phyloP scores from a whole-genome alignment of 768 basidiomycete genomes.

The Thelephora ganbajun region DNA sequence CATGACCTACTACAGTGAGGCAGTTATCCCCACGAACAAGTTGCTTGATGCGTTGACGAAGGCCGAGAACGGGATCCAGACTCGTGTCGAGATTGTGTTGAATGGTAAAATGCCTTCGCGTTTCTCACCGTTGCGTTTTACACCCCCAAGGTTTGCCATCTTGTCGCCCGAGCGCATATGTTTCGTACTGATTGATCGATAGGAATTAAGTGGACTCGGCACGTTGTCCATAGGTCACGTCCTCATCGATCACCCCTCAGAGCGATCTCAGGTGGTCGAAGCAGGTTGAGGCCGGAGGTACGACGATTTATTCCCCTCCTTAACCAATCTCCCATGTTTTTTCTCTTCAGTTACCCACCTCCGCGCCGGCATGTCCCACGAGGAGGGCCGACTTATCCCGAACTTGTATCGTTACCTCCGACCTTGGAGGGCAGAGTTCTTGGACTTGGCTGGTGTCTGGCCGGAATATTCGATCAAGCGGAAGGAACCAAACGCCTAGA shows the following conservation, averaged over 20 bases:
- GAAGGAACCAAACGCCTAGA: slow-evolving; percentile 98
- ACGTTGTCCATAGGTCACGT: slow-evolving; percentile 99
- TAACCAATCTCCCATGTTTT: not conserved
- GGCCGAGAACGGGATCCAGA: slow-evolving; percentile 99
- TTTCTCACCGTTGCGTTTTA: no score
- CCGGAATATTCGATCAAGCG: no score
- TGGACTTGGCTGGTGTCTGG: slow-evolving; percentile 98
- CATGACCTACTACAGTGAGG: slow-evolving; percentile 97
- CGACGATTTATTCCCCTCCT: slow-evolving; percentile 6
- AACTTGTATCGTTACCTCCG: no score
- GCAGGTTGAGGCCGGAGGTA: slow-evolving; percentile 89
- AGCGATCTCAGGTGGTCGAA: slow-evolving; percentile 97
- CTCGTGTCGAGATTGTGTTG: slow-evolving; percentile 97
- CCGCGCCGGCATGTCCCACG: slow-evolving; percentile 97
- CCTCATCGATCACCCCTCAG: slow-evolving; percentile 92
- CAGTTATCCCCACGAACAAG: slow-evolving; percentile 95
- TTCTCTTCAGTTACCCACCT: slow-evolving; percentile 79
- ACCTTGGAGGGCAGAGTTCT: slow-evolving; percentile 95
- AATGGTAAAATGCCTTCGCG: no score
- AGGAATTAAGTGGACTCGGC: slow-evolving; percentile 92
- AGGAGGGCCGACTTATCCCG: slow-evolving; percentile 88
- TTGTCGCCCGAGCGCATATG: not conserved
- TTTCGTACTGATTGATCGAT: no score
- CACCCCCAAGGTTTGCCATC: no score
- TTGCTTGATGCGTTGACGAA: slow-evolving; percentile 92